phyloP scores from a whole-genome alignment of 108 stramenopile genomes.

The Aurantiochytrium sp. region DNA sequence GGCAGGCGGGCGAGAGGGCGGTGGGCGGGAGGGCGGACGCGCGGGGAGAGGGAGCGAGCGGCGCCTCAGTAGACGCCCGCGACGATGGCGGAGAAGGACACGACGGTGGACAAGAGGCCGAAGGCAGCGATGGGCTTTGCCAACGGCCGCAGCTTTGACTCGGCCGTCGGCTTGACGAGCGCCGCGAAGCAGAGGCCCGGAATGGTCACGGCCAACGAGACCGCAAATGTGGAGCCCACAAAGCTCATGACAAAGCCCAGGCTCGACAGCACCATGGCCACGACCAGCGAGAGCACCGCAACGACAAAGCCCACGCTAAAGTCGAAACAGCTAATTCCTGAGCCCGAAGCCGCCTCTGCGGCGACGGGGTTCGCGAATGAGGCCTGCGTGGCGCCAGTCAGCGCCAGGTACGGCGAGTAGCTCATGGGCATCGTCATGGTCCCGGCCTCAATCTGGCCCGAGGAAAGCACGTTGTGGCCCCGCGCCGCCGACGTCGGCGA shows the following conservation, averaged over 20 bases:
- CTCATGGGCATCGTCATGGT: neutral
- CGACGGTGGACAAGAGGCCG: neutral
- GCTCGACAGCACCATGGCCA: neutral
- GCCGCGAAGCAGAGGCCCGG: neutral
- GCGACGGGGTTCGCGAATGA: neutral
- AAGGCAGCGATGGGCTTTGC: neutral
- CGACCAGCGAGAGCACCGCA: neutral
- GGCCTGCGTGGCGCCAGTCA: neutral
- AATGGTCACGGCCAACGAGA: neutral
- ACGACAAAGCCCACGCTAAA: neutral
- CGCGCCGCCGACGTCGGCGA: neutral
- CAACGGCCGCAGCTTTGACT: neutral
- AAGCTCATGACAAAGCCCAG: slow-evolving; percentile 11
- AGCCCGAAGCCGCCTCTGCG: neutral
- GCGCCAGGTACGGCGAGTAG: slow-evolving; percentile 20
- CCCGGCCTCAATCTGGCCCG: neutral
- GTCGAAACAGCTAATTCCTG: neutral
- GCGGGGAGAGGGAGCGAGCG: too few relatives aligned
- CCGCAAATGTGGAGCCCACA: slow-evolving; percentile 13
- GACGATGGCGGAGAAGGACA: neutral
- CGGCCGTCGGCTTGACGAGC: neutral
- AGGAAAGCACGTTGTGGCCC: neutral
- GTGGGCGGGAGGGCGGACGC: too few relatives aligned
- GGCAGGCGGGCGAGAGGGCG: too few relatives aligned
- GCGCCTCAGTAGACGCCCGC: neutral